These are phyloP conservation scores for Penicillium steckii DNA, from an alignment of 495 filamentous ascomycete genomes.

Conservation along the genomic window DNA sequence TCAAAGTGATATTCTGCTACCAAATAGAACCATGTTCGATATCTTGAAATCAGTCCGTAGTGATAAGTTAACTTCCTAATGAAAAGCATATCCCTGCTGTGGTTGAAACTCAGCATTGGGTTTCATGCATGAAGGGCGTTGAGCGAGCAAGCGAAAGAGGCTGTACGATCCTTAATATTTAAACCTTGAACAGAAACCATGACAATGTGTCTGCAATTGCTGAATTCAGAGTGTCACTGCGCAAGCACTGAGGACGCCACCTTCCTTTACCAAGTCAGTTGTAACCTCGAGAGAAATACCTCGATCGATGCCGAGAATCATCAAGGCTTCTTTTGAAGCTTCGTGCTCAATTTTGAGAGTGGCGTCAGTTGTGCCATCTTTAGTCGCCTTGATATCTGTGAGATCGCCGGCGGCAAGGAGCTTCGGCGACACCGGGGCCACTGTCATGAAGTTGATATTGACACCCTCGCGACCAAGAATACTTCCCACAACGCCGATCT, in stretches of 20 bases:
- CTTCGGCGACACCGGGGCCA: conserved; percentile 47
- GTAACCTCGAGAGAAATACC: conserved; percentile 54
- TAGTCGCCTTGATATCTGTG: conserved; percentile 5
- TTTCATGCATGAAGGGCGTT: not conserved
- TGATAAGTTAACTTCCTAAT: too few relatives aligned
- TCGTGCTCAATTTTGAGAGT: not conserved
- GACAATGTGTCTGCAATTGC: not conserved
- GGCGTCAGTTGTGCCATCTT: not conserved
- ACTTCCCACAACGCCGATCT: conserved; percentile 68
- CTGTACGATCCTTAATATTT: not conserved
- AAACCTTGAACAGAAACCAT: not conserved
- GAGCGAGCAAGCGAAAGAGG: not conserved
- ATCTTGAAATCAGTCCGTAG: too few relatives aligned
- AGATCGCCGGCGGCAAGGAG: conserved; percentile 6
- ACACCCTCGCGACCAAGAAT: conserved; percentile 60
- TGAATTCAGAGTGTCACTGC: conserved; percentile 44
- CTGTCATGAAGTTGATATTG: conserved; percentile 72
- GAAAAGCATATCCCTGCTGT: not conserved
- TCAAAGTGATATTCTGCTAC: too few relatives aligned
- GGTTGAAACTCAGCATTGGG: not conserved
- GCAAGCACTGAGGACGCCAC: conserved; percentile 63
- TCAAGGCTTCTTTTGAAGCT: conserved; percentile 58
- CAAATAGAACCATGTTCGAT: too few relatives aligned
- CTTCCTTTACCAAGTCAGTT: conserved; percentile 48
- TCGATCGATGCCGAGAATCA: conserved; percentile 68